Evolutionary conservation across 2,329 filamentous ascomycete genomes (phyloP).

Genomic region (Fusarium sp.): DNA sequence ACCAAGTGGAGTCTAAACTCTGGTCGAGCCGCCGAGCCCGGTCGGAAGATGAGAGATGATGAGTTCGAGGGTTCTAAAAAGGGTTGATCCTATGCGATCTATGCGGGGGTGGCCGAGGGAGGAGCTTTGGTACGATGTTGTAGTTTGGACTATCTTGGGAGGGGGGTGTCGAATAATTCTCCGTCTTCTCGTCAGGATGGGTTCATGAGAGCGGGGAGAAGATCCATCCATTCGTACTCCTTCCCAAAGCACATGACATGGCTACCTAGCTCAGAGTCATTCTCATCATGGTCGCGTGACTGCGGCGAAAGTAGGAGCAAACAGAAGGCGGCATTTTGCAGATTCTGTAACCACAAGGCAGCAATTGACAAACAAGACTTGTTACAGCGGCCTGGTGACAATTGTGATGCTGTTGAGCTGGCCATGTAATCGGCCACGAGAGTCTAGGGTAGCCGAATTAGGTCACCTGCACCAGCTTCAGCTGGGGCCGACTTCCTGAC

Average conservation of each 20-base stretch:
- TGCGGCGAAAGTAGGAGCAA: conserved; percentile 11
- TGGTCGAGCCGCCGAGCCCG: conserved; percentile 15
- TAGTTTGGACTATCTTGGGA: neutral
- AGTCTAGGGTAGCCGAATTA: neutral
- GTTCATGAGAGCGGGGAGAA: conserved; percentile 35
- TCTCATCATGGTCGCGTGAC: conserved; percentile 32
- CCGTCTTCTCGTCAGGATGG: conserved; percentile 17
- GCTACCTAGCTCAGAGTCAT: neutral
- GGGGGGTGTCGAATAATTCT: neutral
- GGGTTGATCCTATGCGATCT: neutral
- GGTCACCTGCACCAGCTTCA: neutral
- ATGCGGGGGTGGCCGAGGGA: neutral
- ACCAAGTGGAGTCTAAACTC: conserved; percentile 25
- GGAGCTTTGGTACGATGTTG: neutral
- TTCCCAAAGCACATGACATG: conserved; percentile 35
- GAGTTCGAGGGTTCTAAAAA: neutral
- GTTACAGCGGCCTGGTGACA: neutral
- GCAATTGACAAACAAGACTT: neutral
- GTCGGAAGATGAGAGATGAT: neutral
- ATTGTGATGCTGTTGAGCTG: conserved; percentile 2
- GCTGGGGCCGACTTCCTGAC: neutral
- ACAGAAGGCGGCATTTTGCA: conserved; percentile 16
- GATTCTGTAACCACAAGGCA: neutral
- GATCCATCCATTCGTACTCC: conserved; percentile 19
- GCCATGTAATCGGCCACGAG: neutral